Conservation (phyloP, 108 stramenopile species). For the Cyclotella atomus region DNA sequence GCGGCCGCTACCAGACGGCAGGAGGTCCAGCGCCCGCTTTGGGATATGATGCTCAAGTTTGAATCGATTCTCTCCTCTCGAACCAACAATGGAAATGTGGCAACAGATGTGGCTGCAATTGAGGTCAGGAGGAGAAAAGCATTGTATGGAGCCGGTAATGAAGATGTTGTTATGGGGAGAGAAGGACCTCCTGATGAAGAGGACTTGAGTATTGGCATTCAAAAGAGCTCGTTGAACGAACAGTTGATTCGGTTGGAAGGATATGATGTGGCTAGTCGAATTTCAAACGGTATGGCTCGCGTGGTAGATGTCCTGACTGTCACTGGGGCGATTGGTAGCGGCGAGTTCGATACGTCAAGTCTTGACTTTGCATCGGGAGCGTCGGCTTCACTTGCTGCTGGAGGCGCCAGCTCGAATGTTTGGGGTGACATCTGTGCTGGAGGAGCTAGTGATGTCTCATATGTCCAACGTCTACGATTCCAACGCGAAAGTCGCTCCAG, state of each 20-base stretch:
- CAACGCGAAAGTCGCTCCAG: conserved; percentile 49
- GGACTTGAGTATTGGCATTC: conserved; percentile 55
- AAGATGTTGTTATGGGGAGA: conserved; percentile 79
- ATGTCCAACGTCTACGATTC: conserved; percentile 67
- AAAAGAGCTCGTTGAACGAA: conserved; percentile 78
- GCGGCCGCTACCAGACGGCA: conserved; percentile 29
- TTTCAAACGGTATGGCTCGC: conserved; percentile 81
- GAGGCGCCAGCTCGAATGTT: conserved; percentile 36
- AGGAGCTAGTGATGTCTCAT: conserved; percentile 79
- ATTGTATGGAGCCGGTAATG: conserved; percentile 74
- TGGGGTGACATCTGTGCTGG: conserved; percentile 66
- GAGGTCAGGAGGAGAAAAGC: conserved; percentile 78
- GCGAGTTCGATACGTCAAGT: conserved; percentile 43
- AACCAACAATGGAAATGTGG: conserved; percentile 34
- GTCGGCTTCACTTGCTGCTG: conserved; percentile 38
- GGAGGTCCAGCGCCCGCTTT: conserved; percentile 63
- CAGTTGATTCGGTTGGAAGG: conserved; percentile 80
- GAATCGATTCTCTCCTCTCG: conserved; percentile 66
- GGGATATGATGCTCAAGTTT: conserved; percentile 89
- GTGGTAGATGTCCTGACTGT: conserved; percentile 77
- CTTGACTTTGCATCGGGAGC: conserved; percentile 48
- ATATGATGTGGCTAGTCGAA: conserved; percentile 76
- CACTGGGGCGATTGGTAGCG: conserved; percentile 78
- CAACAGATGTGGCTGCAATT: conserved; percentile 59
- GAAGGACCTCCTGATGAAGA: conserved; percentile 52